Base-by-base conservation (phyloP, 2,329 filamentous ascomycete species). In the Aureobasidium sp. region DNA sequence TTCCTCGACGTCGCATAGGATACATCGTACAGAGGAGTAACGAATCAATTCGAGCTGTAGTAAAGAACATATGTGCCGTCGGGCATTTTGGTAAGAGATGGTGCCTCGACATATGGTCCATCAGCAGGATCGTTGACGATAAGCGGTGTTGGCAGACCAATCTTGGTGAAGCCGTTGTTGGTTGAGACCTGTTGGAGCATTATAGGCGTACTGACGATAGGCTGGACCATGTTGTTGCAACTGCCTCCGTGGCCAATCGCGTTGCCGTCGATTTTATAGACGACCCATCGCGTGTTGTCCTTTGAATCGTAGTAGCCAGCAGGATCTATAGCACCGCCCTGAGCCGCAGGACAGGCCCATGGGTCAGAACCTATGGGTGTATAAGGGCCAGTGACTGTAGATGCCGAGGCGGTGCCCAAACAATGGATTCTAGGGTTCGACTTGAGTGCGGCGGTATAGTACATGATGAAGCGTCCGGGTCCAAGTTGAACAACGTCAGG, bases 61-160 rank as follows among this genome's bases (percentile, higher is more conserved):
- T 65, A 68, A 11, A 68, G 57, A 25, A 65, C 55, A 41, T 65
- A 68, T 31, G 42, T 64, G 17, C 65, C 65, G n/a, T 65, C 59
- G 4, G 47, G 9, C 34, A 69, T 66, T 45, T 65, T 66, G 47
- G 65, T 66, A 29, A 73, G 63, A 9, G 64, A 49, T 0, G 70
- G 72, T 15, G 71, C 72, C 63, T 73, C 71, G 41, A 73, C 65
- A n/a, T 69, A 67, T 1, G 70, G 71, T 0, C 72, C 70, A 62
- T 72, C 70, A 31, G 56, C 58, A 7, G 65, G 52, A 11, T 67
- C 64, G 57, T 71, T 72, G 17, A 64, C 66, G 25, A 73, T 64
- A 17, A 72, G 64, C 22, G 67, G 58, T 2, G 66, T 59, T 4
- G 58, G 60, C 6, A 44, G 29, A 22, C 69, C 69, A 37, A 69